Conservation (phyloP, 2,329 filamentous ascomycete genomes). For the Cladosporium sp. region DNA sequence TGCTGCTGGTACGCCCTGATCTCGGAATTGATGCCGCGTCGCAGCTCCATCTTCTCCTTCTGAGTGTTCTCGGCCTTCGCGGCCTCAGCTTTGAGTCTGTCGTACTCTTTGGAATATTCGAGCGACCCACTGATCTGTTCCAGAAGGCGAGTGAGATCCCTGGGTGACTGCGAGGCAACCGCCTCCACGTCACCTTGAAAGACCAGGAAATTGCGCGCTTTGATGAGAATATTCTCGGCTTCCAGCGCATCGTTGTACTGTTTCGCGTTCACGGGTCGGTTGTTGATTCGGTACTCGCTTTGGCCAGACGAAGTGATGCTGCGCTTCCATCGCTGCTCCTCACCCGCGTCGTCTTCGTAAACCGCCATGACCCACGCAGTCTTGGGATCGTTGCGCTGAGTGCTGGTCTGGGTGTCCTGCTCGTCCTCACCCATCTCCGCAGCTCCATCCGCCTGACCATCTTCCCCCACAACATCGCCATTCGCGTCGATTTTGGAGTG, state of each 20-base stretch:
- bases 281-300: constrained; percentile 97
- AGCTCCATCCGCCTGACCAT: constrained; percentile 37
- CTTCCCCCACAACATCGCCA: constrained; percentile 58
- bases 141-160: constrained; percentile 85
- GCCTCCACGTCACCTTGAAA: constrained; percentile 98
- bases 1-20: constrained; percentile 97
- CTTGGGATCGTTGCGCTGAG: constrained; percentile 72
- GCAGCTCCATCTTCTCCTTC: constrained; percentile 77
- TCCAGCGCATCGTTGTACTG: constrained; percentile 93
- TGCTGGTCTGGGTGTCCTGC: constrained; percentile 52
- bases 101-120: constrained; percentile 91
- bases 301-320: constrained; percentile 81
- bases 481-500: constrained; percentile 90
- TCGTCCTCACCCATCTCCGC: constrained; percentile 48
- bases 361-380: constrained; percentile 99
- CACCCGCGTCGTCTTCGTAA: constrained; percentile 93
- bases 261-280: constrained; percentile 76
- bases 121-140: constrained; percentile 97
- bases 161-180: constrained; percentile 90
- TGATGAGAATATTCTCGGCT: constrained; percentile 92
- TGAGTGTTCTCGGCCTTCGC: constrained; percentile 86
- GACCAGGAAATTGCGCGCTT: constrained; percentile 93
- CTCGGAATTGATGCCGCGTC: constrained; percentile 92
- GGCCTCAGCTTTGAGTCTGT: constrained; percentile 76
- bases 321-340: constrained; percentile 93